Evolutionary conservation across 805 yeast species (phyloP), one percentile per base, ranked within the genome.

Genomic region (Wickerhamomyces xylosicus): DNA sequence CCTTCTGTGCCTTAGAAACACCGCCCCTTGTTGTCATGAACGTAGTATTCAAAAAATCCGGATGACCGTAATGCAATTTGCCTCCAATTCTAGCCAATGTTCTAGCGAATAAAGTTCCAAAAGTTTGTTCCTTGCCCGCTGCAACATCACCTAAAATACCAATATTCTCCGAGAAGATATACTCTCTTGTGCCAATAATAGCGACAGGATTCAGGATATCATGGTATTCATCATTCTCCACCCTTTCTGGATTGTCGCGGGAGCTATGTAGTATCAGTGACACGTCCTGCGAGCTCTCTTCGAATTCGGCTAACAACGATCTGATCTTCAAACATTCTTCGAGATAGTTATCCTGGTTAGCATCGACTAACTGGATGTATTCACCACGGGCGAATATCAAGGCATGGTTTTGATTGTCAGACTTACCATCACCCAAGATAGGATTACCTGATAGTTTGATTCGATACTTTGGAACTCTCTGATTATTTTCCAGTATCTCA

Each of bases 11-110:
- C 56, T 84, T 84, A 1, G 92, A 83, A 19, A 83, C 86, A 41
- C 94, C 94, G 25, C 94, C 94, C 61, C 94, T 66, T 2, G 92
- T 83, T 4, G 84, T 74, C 89, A 84, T 80, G 55, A 79, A 84
- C 1, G 80, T 64, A 10, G 77, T 71, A 50, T 83, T 82, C 50
- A 84, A 63, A 61, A 84, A 80, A 61, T 84, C 94, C 27, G 94
- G 94, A 56, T 84, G 94, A 7, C 94, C 94, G 62, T 84, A 84
- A 56, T 84, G 94, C 37, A 84, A 67, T 54, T 84, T 84, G 22
- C 89, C 90, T 20, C 90, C 92, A 48, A 83, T 72, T 53, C 78
- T 79, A 3, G 90, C 89, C 56, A 83, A 65, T 2, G 92, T 82
- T 56, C 94, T 72, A 0, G 92, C 85, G 59, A 82, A 83, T 41